These are phyloP conservation scores for Pterula multifida DNA, from an alignment of 1,284 basidiomycete species.

Conservation along the genomic window DNA sequence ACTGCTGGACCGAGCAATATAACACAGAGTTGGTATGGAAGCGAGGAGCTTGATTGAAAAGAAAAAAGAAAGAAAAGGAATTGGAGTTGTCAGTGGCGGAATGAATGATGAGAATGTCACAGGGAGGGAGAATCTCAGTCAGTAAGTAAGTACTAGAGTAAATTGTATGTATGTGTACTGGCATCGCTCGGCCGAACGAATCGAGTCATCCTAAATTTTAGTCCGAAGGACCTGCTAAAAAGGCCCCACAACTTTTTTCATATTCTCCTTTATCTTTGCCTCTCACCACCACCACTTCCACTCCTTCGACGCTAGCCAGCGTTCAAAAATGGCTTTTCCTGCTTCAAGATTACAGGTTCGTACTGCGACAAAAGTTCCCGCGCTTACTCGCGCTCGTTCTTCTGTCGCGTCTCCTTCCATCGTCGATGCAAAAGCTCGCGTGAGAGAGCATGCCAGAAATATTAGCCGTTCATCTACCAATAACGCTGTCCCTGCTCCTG, in stretches of 20 bases:
- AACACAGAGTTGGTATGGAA: too few relatives aligned
- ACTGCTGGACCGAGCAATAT: too few relatives aligned
- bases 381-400: constrained; percentile 29
- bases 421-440: constrained; percentile 59
- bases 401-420: constrained; percentile 31
- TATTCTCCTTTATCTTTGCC: not conserved
- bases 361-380: constrained; percentile 28
- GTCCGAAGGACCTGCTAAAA: not conserved
- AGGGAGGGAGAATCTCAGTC: too few relatives aligned
- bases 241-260: not conserved
- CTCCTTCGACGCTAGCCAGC: not conserved
- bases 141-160: too few relatives aligned
- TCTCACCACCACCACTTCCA: not conserved
- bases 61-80: too few relatives aligned
- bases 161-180: too few relatives aligned
- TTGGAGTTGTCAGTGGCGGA: too few relatives aligned
- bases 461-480: constrained; percentile 57
- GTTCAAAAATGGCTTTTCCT: constrained; percentile 15
- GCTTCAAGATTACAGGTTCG: constrained; percentile 28
- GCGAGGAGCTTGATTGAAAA: too few relatives aligned
- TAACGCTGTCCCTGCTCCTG: constrained; percentile 43
- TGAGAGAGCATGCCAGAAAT: constrained; percentile 52
- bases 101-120: too few relatives aligned
- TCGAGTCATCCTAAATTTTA: not conserved
- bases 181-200: not conserved